These are phyloP conservation scores for Phaseolus coccineus DNA, from an alignment of 331 rosid genomes.

Conservation along the genomic window DNA sequence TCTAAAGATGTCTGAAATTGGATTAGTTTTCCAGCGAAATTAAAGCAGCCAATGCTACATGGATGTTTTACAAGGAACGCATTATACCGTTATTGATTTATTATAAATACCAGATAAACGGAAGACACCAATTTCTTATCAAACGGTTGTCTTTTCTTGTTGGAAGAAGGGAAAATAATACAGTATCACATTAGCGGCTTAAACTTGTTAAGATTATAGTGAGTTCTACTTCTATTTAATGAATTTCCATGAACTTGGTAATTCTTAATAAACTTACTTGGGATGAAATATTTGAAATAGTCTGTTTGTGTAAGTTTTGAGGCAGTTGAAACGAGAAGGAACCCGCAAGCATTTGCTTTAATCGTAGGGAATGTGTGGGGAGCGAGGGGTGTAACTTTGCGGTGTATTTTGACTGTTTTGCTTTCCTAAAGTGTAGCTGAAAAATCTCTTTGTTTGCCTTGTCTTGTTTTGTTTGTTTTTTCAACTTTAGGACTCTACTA, in stretches of 20 bases:
- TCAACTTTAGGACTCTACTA: not conserved
- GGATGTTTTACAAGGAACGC: not conserved
- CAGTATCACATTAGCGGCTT: too few species aligned
- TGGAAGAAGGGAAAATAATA: too few species aligned
- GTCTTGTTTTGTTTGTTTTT: slow-evolving; percentile 2
- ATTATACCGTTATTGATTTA: not conserved
- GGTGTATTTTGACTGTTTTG: not conserved
- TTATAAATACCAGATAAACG: not conserved
- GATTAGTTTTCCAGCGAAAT: not conserved
- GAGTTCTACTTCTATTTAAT: too few species aligned
- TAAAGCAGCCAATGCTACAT: not conserved
- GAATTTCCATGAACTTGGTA: too few species aligned
- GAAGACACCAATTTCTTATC: too few species aligned
- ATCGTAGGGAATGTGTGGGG: not conserved
- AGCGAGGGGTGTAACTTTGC: too few species aligned
- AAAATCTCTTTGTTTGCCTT: slow-evolving; percentile 23
- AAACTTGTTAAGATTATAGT: too few species aligned
- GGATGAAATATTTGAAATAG: too few species aligned
- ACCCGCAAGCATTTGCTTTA: not conserved
- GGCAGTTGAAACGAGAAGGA: too few species aligned
- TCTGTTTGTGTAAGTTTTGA: too few species aligned
- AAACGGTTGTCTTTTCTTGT: not conserved
- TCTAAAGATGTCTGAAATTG: not conserved
- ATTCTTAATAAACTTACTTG: too few species aligned
- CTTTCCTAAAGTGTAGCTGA: not conserved